phyloP scores from a whole-genome alignment of 2,329 filamentous ascomycete species.

The Xylaria sp. region DNA sequence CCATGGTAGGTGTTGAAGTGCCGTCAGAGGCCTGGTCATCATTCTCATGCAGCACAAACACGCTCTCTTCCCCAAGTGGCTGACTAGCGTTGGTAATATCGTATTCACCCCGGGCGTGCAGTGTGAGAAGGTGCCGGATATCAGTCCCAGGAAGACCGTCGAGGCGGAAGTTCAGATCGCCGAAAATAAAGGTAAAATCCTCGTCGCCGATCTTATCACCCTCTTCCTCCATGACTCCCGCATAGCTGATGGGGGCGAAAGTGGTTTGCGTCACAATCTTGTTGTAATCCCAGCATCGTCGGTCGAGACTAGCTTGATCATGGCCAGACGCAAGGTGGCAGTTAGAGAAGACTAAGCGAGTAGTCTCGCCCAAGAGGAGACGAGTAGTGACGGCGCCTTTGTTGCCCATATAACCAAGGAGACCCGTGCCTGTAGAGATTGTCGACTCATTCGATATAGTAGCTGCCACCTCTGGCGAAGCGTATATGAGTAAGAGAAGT shows the following conservation, averaged over 20 bases:
- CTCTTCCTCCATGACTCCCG: slow-evolving; percentile 73
- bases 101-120: slow-evolving; percentile 85
- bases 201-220: slow-evolving; percentile 82
- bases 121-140: slow-evolving; percentile 82
- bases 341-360: slow-evolving; percentile 89
- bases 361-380: slow-evolving; percentile 88
- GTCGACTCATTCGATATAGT: slow-evolving; percentile 86
- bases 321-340: slow-evolving; percentile 89
- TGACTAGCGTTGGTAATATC: slow-evolving; percentile 59
- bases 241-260: slow-evolving; percentile 78
- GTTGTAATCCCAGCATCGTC: slow-evolving; percentile 88
- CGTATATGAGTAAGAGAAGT: slow-evolving; percentile 85
- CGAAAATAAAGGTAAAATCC: slow-evolving; percentile 96
- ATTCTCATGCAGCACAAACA: slow-evolving; percentile 63
- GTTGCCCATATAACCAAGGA: slow-evolving; percentile 95
- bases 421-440: slow-evolving; percentile 84
- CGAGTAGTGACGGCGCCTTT: slow-evolving; percentile 89
- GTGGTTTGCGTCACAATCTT: slow-evolving; percentile 81
- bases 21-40: slow-evolving; percentile 58
- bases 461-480: slow-evolving; percentile 77
- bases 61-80: slow-evolving; percentile 59
- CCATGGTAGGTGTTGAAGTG: slow-evolving; percentile 48
- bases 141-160: slow-evolving; percentile 90
- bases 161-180: slow-evolving; percentile 93
- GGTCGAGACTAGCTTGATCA: slow-evolving; percentile 79